These are phyloP conservation scores for Trametes maxima DNA, from an alignment of 768 basidiomycete species.

Conservation along the genomic window DNA sequence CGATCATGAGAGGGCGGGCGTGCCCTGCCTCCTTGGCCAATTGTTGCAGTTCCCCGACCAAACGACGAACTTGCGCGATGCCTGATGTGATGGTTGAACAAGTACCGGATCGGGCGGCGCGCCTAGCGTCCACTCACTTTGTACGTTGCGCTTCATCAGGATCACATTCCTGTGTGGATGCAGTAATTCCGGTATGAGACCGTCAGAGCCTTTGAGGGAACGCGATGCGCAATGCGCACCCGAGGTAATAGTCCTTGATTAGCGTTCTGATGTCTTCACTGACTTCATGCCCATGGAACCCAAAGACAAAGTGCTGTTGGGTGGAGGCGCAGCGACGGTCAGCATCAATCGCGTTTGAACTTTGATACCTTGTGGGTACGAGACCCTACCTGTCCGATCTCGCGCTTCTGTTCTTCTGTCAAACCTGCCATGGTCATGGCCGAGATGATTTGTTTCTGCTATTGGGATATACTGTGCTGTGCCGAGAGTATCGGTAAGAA, in stretches of 20 bases:
- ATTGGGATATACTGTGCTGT: not conserved
- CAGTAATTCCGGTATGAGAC: not conserved
- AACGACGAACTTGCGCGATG: slow-evolving; percentile 48
- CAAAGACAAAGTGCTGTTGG: slow-evolving; percentile 67
- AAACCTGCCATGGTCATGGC: slow-evolving; percentile 16
- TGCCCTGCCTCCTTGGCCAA: slow-evolving; percentile 63
- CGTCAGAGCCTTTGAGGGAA: not conserved
- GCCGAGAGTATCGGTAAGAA: no score
- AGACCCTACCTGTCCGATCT: slow-evolving; percentile 33
- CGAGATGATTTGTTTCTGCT: not conserved
- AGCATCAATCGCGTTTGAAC: not conserved
- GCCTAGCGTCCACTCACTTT: slow-evolving; percentile 37
- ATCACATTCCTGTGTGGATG: slow-evolving; percentile 50
- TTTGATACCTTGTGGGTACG: not conserved
- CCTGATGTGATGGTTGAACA: slow-evolving; percentile 36
- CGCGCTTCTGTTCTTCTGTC: slow-evolving; percentile 29
- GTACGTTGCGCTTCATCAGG: slow-evolving; percentile 68
- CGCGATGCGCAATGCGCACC: slow-evolving; percentile 34
- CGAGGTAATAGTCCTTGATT: slow-evolving; percentile 64
- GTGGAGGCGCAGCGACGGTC: not conserved
- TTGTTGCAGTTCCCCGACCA: slow-evolving; percentile 53
- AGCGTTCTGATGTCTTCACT: slow-evolving; percentile 55
- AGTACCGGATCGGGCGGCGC: not conserved
- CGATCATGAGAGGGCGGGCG: slow-evolving; percentile 57
- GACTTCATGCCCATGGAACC: slow-evolving; percentile 61